Conservation (phyloP, 768 basidiomycete species). For the Piloderma croceum region DNA sequence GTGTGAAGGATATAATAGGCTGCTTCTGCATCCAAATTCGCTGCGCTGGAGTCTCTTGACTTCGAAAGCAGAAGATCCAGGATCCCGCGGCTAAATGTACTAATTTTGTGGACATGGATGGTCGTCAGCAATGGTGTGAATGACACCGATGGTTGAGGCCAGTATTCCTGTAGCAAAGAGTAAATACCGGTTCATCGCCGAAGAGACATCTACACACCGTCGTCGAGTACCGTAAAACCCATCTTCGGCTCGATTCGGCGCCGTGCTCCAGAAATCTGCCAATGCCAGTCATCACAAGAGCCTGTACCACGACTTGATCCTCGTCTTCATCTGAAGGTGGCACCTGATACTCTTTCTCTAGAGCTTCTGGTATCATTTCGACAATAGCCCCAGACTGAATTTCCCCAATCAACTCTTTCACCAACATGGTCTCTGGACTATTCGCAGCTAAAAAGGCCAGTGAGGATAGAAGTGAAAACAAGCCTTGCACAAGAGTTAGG, state of each 20-base stretch:
- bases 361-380: constrained; percentile 38
- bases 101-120: constrained; percentile 45
- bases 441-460: constrained; percentile 23
- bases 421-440: constrained; percentile 27
- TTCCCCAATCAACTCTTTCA: constrained; percentile 45
- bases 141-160: constrained; percentile 32
- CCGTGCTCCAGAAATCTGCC: constrained; percentile 48
- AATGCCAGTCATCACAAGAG: constrained; percentile 40
- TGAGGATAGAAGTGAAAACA: constrained; percentile 46
- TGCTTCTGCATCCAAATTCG: constrained; percentile 28
- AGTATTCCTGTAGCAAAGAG: constrained; percentile 37
- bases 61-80: constrained; percentile 16
- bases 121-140: constrained; percentile 42
- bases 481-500: constrained; percentile 44
- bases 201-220: constrained; percentile 35
- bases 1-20: constrained; percentile 37
- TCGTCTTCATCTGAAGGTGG: constrained; percentile 26
- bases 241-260: constrained; percentile 37
- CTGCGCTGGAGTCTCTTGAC: not conserved
- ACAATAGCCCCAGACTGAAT: constrained; percentile 44
- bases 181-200: not conserved
- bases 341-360: constrained; percentile 29
- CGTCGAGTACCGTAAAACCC: constrained; percentile 44
- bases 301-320: constrained; percentile 11
- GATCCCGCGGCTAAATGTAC: constrained; percentile 30